Base-by-base conservation (phyloP, 2,329 filamentous ascomycete species). In the Pseudocercospora musae region DNA sequence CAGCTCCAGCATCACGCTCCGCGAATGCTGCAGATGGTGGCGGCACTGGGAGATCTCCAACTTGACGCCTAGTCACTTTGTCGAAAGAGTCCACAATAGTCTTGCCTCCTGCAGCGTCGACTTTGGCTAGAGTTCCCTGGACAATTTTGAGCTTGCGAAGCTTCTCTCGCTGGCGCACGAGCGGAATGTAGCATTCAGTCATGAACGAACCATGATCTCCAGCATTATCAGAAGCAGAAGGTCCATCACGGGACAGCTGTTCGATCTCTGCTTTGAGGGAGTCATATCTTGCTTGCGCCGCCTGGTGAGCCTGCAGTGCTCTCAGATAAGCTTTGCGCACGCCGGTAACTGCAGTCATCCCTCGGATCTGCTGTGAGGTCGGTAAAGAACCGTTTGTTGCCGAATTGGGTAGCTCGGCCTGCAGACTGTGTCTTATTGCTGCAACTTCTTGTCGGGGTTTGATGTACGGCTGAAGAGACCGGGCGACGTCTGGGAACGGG, bases 271-370 rank as follows among this genome's bases (percentile, higher is more conserved):
- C 59, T 57, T 71, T 73, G 21, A 75, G 57, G 7, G 66, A 58
- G 42, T 74, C 70, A 62, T 72, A 73, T 58, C 61, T 67, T 20
- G 65, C 62, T 53, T 72, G 71, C 3, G 73, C 72, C 9, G 59
- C 63, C 18, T 64, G 54, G 58, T 75, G 72, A 3, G 71, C 72
- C 46, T 70, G 61, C 52, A 75, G 59, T 11, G 73, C 72, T 54
- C 68, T 63, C 46, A 68, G 62, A 61, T 74, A 75, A 9, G 73
- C 72, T 62, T 66, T 69, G 7, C 71, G 69, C 4, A 73, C 72
- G 4, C 72, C 72, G 10, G 53, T 65, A 4, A 74, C 54, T 1
- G 63, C 53, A 23, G 68, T 50, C 4, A 65, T 60, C 21, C 69
- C 60, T 11, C 64, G 53, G 10, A 50, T 31, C 8, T 59, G 48